Percentiles rank a stretch among this genome's conserved stretches.
Evolutionary conservation across 305 asterid species (phyloP).

Genomic region (Fraxinus ornus): DNA sequence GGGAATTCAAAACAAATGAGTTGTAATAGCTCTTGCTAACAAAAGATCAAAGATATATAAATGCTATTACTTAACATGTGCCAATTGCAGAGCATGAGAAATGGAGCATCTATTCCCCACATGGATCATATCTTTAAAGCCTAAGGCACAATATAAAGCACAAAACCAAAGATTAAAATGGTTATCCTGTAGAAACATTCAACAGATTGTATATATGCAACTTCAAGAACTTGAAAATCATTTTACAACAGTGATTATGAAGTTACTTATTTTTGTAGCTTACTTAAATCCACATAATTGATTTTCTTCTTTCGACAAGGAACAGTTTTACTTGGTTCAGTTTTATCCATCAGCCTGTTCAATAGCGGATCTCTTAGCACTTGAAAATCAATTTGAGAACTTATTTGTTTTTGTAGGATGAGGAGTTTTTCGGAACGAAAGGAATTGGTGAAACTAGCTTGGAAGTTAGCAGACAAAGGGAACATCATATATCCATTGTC

Average conservation of each 20-base stretch:
- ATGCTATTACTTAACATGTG: not conserved
- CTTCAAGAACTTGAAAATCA: not conserved
- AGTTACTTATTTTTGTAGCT: not conserved
- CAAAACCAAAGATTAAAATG: not conserved
- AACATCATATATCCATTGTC: not conserved
- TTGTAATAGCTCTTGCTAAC: not conserved
- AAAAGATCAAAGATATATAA: not conserved
- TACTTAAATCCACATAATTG: not conserved
- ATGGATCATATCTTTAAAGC: not conserved
- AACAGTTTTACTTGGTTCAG: not conserved
- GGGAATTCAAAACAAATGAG: not conserved
- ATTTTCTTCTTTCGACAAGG: not conserved
- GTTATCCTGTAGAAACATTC: not conserved
- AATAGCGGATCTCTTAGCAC: not conserved
- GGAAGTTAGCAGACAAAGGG: not conserved
- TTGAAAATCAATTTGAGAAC: not conserved
- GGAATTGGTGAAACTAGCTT: not conserved
- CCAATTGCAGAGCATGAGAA: not conserved
- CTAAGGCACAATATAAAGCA: not conserved
- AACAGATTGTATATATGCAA: not conserved
- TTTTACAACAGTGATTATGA: not conserved
- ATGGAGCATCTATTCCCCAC: not conserved
- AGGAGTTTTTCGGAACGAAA: not conserved
- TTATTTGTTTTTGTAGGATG: not conserved
- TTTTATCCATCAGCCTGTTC: not conserved